phyloP scores from a whole-genome alignment of 2,329 filamentous ascomycete species.

The Hawksworthiomyces lignivorus region DNA sequence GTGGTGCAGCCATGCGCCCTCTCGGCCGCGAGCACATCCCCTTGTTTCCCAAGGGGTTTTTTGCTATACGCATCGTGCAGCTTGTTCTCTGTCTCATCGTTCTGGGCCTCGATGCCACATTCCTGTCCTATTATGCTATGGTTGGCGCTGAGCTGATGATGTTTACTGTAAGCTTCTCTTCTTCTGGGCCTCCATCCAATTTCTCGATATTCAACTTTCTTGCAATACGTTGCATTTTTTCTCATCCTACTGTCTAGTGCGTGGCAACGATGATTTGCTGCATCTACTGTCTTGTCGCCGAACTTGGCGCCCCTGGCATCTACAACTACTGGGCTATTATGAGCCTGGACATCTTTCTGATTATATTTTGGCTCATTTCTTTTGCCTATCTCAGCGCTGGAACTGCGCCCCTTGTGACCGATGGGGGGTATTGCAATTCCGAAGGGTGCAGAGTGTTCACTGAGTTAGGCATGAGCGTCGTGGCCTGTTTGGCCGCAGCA shows the following conservation, averaged over 20 bases:
- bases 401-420: conserved; percentile 21
- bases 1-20: conserved; percentile 19
- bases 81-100: conserved; percentile 37
- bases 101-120: conserved; percentile 40
- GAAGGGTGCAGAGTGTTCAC: too few species aligned
- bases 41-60: conserved; percentile 36
- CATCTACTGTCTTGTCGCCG: conserved; percentile 40
- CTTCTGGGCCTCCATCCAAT: too few species aligned
- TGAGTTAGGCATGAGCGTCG: too few species aligned
- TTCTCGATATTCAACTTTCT: too few species aligned
- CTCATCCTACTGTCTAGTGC: conserved; percentile 20
- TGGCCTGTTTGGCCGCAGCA: conserved; percentile 25
- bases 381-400: conserved; percentile 34
- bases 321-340: conserved; percentile 50
- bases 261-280: conserved; percentile 36
- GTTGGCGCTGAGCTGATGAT: conserved; percentile 28
- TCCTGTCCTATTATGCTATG: conserved; percentile 27
- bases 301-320: conserved; percentile 28
- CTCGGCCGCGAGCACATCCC: conserved; percentile 38
- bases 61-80: conserved; percentile 36
- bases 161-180: conserved; percentile 25
- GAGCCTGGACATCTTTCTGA: conserved; percentile 40
- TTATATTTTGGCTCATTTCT: conserved; percentile 44
- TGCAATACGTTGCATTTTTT: background rate
- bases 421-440: conserved; percentile 17